Evolutionary conservation across 306 rosid species (phyloP).

Genomic region (Oxytropis ochrocephala): DNA sequence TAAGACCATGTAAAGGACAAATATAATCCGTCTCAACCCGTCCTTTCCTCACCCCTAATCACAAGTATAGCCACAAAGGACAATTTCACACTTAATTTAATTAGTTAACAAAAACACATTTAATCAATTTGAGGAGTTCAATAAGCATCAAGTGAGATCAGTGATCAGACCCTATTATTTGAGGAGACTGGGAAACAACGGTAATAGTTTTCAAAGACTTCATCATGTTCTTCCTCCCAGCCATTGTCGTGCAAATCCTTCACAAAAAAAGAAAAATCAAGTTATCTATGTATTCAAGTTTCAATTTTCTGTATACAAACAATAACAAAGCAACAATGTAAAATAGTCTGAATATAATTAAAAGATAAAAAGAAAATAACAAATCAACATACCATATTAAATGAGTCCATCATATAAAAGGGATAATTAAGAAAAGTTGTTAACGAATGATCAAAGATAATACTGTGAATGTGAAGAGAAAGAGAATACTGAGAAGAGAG

Average conservation of each 20-base stretch:
- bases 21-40: too few relatives aligned
- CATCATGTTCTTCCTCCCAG: background rate
- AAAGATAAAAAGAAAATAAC: background rate
- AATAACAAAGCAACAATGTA: too few relatives aligned
- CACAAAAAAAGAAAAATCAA: background rate
- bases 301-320: too few relatives aligned
- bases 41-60: too few relatives aligned
- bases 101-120: background rate
- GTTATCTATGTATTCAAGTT: too few relatives aligned
- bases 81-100: background rate
- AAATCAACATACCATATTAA: conserved; percentile 29
- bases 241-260: background rate
- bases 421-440: too few relatives aligned
- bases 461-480: too few relatives aligned
- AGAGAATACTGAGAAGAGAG: too few relatives aligned
- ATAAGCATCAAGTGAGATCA: background rate
- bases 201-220: conserved; percentile 25
- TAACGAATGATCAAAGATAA: too few relatives aligned
- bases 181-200: conserved; percentile 32
- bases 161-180: conserved; percentile 29
- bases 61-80: background rate
- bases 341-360: too few relatives aligned
- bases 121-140: background rate
- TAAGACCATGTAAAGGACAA: too few relatives aligned
- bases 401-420: too few relatives aligned